A percentile compares a stretch with the other conserved stretches of the same genome.
Conservation (phyloP, 2,329 filamentous ascomycete genomes). For the Epichloe sp. region DNA sequence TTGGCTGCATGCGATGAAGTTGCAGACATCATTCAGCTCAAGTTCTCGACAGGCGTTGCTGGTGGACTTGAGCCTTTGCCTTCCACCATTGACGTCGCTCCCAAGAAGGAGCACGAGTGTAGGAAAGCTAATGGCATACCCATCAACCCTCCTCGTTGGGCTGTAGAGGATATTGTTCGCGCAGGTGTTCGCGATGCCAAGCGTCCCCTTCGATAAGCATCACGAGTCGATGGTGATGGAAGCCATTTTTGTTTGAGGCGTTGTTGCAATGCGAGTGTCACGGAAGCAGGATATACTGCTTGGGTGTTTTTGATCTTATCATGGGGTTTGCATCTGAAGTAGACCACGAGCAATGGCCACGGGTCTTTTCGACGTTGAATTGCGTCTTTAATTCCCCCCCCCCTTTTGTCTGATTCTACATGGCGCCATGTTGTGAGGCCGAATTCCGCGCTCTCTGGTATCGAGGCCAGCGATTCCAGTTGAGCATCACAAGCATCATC, state of each 20-base stretch:
- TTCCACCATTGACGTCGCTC: constrained; percentile 53
- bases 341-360: constrained; percentile 4
- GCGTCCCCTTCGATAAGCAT: constrained; percentile 47
- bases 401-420: not conserved
- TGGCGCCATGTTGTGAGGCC: not conserved
- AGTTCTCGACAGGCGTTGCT: constrained; percentile 92
- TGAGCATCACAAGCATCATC: not conserved
- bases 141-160: constrained; percentile 67
- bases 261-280: not conserved
- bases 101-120: constrained; percentile 61
- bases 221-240: not conserved
- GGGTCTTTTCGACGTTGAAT: constrained; percentile 1
- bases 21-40: constrained; percentile 82
- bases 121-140: constrained; percentile 50
- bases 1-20: constrained; percentile 85
- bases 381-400: not conserved
- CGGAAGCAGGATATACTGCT: not conserved
- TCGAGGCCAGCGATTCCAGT: not conserved
- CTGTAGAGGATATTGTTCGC: constrained; percentile 67
- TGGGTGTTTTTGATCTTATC: constrained; percentile 6
- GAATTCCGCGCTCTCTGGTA: not conserved
- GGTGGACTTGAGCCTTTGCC: constrained; percentile 70
- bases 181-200: constrained; percentile 66
- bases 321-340: constrained; percentile 8
- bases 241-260: not conserved